phyloP scores from a whole-genome alignment of 1,139 yeast genomes.

The Taphrina pruni region DNA sequence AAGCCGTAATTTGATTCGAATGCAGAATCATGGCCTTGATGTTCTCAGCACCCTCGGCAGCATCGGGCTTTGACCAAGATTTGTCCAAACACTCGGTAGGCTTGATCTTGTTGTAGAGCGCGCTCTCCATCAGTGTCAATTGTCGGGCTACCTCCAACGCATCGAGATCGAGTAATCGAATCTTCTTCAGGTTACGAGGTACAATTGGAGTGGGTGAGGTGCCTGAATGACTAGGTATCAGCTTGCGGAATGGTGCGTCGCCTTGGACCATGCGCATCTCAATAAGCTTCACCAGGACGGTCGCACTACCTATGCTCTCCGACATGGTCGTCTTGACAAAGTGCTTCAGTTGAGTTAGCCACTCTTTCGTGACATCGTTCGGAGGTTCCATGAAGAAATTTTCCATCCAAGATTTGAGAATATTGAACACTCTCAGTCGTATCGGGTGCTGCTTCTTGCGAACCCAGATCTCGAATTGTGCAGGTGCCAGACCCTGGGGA shows the following conservation, averaged over 20 bases:
- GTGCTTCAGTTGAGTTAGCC: constrained; percentile 55
- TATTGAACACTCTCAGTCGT: constrained; percentile 69
- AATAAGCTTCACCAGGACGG: constrained; percentile 43
- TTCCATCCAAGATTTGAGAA: constrained; percentile 73
- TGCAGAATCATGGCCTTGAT: constrained; percentile 47
- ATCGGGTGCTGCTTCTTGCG: constrained; percentile 70
- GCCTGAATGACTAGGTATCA: constrained; percentile 44
- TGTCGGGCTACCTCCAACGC: constrained; percentile 82
- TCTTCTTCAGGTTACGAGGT: constrained; percentile 43
- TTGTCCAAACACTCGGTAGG: constrained; percentile 75
- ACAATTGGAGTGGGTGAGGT: constrained; percentile 47
- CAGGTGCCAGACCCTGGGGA: constrained; percentile 85
- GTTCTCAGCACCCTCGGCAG: constrained; percentile 54
- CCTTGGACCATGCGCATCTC: constrained; percentile 44
- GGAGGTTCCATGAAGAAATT: constrained; percentile 72
- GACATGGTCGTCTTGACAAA: constrained; percentile 59
- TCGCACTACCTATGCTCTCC: constrained; percentile 44
- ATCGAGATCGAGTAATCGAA: constrained; percentile 65
- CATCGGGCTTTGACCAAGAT: constrained; percentile 62
- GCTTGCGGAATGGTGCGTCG: constrained; percentile 43
- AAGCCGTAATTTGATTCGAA: constrained; percentile 67
- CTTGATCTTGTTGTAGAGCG: constrained; percentile 68
- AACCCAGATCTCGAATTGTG: constrained; percentile 82
- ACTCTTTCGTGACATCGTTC: constrained; percentile 52
- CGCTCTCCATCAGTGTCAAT: constrained; percentile 75